Evolutionary conservation across 495 filamentous ascomycete genomes (phyloP).

Genomic region (Penicillium odoratum): DNA sequence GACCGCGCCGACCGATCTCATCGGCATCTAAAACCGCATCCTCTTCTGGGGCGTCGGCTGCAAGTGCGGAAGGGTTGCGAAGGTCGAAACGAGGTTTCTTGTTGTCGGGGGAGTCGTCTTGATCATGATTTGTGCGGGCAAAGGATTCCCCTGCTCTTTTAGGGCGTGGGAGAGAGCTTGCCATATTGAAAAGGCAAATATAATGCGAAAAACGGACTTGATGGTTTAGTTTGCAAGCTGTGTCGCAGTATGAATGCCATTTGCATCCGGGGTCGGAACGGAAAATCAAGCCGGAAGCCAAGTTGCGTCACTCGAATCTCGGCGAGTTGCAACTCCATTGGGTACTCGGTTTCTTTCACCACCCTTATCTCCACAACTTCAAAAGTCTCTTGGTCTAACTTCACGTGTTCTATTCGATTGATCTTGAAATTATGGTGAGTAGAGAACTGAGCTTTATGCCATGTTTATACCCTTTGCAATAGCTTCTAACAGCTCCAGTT

Average conservation of each 20-base stretch:
- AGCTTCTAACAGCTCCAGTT: constrained; percentile 42
- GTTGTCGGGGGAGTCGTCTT: constrained; percentile 50
- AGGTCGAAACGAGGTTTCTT: constrained; percentile 95
- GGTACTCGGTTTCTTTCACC: neutral
- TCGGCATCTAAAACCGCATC: constrained; percentile 84
- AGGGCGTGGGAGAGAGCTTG: constrained; percentile 66
- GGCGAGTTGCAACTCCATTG: neutral
- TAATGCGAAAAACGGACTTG: neutral
- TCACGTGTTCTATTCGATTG: constrained; percentile 1
- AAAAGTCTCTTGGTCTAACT: neutral
- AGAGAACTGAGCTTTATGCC: neutral
- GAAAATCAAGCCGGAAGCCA: constrained; percentile 45
- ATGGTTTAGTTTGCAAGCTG: constrained; percentile 6
- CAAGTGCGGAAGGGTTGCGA: constrained; percentile 89
- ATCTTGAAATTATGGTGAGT: constrained; percentile 29
- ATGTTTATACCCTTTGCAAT: neutral
- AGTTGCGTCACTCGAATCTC: constrained; percentile 43
- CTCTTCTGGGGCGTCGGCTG: constrained; percentile 73
- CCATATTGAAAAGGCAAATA: constrained; percentile 45
- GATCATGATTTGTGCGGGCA: constrained; percentile 64
- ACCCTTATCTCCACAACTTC: constrained; percentile 3
- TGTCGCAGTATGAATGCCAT: constrained; percentile 18
- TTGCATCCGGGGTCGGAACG: constrained; percentile 43
- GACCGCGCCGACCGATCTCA: constrained; percentile 80
- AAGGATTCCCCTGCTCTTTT: constrained; percentile 82